Base-by-base conservation (phyloP, 495 filamentous ascomycete species). In the Aspergillus haitiensis region DNA sequence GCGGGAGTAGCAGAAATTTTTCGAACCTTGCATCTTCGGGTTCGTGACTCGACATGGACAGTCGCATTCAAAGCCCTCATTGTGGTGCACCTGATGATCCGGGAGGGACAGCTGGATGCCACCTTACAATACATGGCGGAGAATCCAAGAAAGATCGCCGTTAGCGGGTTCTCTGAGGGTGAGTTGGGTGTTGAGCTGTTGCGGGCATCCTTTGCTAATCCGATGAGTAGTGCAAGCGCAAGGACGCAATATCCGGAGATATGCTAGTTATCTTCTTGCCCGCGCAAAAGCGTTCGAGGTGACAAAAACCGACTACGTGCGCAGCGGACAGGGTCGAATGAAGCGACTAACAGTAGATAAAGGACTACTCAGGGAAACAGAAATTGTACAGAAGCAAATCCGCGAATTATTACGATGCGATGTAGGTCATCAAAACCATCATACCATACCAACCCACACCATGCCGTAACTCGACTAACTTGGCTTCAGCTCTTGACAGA, bases 21-120 rank as follows among this genome's bases (percentile, higher is more conserved):
- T 68, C 85, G 95, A 46, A 90, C 92, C 33, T 75, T 99, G 27
- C 91, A 95, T 67, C 85, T 89, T 68, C 82, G 94, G 52, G 77
- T 99, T 50, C 87, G 91, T 64, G 94, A 99, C 67, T 92, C 93
- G 65, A 95, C 93, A 84, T 99, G 94, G 94, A 98, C 95, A 8
- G 86, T 90, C 34, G 92, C 93, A 56, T 97, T 97, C 85, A 99
- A 99, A 75, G 84, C 88, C 54, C 81, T 99, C 55, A 97, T 99
- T 61, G 92, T 96, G 6, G 84, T 97, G 39, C 94, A 99, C 71
- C 78, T 98, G 42, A 97, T 99, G 93, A 93, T 99, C 61, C 84
- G 94, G 59, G 94, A 99, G 75, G 94, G 94, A 13, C 91, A 93
- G 70, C 84, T 84, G 42, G 91, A 97, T 70, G 89, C 91, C 27